A percentile compares a stretch with the other conserved stretches of the same genome.
Conservation (phyloP, 1,139 yeast species). For the Yamadazyma kanchanaburiensis region DNA sequence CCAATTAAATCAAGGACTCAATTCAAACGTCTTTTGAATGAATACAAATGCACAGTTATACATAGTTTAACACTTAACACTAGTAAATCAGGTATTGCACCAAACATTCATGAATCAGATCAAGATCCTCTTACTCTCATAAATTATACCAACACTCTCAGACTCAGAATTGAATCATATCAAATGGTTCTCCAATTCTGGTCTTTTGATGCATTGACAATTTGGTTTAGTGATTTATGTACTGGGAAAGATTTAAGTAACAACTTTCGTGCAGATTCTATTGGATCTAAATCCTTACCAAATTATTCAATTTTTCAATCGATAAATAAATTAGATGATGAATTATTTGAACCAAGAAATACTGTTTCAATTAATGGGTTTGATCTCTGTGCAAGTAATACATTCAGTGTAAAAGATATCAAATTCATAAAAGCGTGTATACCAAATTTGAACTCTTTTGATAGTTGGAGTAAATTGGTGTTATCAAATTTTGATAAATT, state of each 20-base stretch:
- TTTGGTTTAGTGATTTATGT: slow-evolving; percentile 35
- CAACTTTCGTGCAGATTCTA: slow-evolving; percentile 14
- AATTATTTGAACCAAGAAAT: background rate
- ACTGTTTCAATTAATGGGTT: slow-evolving; percentile 4
- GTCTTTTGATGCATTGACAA: slow-evolving; percentile 39
- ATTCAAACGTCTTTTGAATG: slow-evolving; percentile 12
- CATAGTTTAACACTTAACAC: slow-evolving; percentile 31
- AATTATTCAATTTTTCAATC: slow-evolving; percentile 1
- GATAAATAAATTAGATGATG: background rate
- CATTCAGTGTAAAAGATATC: slow-evolving; percentile 28
- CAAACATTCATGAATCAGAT: slow-evolving; percentile 16
- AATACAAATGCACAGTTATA: slow-evolving; percentile 22
- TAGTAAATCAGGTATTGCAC: slow-evolving; percentile 37
- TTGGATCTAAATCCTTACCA: slow-evolving; percentile 34
- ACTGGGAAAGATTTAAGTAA: slow-evolving; percentile 32
- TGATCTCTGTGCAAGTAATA: slow-evolving; percentile 16
- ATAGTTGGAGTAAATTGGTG: slow-evolving; percentile 37
- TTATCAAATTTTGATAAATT: slow-evolving; percentile 28
- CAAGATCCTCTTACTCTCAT: slow-evolving; percentile 15
- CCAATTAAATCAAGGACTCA: slow-evolving; percentile 17
- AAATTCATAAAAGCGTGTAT: slow-evolving; percentile 38
- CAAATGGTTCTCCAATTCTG: slow-evolving; percentile 43
- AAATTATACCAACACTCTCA: slow-evolving; percentile 33
- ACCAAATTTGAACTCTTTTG: slow-evolving; percentile 38
- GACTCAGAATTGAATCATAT: slow-evolving; percentile 39